Base-by-base conservation (phyloP, 23 red algal species). In the Gracilaria domingensis region DNA sequence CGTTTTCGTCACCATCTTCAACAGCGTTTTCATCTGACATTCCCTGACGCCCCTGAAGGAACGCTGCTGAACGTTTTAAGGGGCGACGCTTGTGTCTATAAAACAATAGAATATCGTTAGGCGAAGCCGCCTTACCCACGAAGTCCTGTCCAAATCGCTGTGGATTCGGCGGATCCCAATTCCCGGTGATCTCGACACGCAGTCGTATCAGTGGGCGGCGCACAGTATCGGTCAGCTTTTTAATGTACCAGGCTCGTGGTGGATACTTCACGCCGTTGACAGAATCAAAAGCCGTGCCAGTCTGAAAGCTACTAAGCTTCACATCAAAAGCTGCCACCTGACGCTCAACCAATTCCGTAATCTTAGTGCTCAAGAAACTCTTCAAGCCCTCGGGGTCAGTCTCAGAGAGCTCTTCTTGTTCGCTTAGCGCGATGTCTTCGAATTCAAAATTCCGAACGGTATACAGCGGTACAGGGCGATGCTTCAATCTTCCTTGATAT, bases 371-470 rank as follows among this genome's bases (percentile, higher is more conserved):
- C 34, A 98, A 80, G 76, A 90, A 95, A 11, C 14, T 35, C 51
- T 91, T 73, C 5, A 95, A 13, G 26, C 64, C 81, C 13, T 77
- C 88, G 12, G 92, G 70, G 61, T 90, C 90, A 8, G 81, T 79
- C 35, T 90, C 87, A 18, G 74, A 81, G 11, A 90, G 75, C 8
- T 42, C 36, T 4, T 39, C 37, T 66, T 90, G 87, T 34, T 90
- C 49, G 18, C 79, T 74, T 14, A 98, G 85, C 11, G 78, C 51
- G 35, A 98, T 56, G 40, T 95, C 83, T 76, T 95, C 90, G 78
- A 91, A 93, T 44, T 92, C 53, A 87, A 98, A 96, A 49, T 91
- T 82, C 30, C 97, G 97, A 12, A 94, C 90, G 33, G 89, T 98
- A 30, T 86, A 88, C 11, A 98, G 81, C 28, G 90, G 97, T 14